A percentile compares a stretch with the other conserved stretches of the same genome.
phyloP scores from a whole-genome alignment of 2,329 filamentous ascomycete species.

The Diaporthe ampelina region DNA sequence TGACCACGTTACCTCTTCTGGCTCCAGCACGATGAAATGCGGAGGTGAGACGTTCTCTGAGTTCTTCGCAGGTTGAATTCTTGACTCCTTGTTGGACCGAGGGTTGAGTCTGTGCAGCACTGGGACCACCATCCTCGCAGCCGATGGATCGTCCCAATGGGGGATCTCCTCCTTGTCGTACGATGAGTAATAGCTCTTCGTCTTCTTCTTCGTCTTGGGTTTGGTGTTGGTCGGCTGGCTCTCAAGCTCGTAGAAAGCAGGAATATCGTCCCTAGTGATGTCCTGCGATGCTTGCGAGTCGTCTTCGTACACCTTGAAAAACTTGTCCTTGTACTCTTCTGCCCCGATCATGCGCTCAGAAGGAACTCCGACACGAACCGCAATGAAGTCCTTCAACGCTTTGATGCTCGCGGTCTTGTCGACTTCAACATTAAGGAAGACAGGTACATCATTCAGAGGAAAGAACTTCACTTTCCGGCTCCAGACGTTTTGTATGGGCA shows the following conservation, averaged over 20 bases:
- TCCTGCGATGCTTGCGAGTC: slow-evolving; percentile 76
- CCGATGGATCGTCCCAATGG: slow-evolving; percentile 70
- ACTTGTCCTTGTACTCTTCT: slow-evolving; percentile 86
- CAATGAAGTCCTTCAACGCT: slow-evolving; percentile 77
- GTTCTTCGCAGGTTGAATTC: slow-evolving; percentile 42
- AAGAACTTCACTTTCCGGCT: slow-evolving; percentile 81
- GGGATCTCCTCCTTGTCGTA: slow-evolving; percentile 59
- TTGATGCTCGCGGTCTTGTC: slow-evolving; percentile 81
- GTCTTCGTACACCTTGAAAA: slow-evolving; percentile 90
- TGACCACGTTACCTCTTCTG: slow-evolving; percentile 72
- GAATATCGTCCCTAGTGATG: slow-evolving; percentile 76
- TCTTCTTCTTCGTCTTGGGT: slow-evolving; percentile 56
- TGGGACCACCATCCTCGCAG: slow-evolving; percentile 78
- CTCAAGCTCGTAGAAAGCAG: slow-evolving; percentile 83
- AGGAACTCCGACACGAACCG: slow-evolving; percentile 76
- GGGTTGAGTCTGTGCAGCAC: slow-evolving; percentile 72
- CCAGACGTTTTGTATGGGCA: slow-evolving; percentile 90
- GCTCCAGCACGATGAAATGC: slow-evolving; percentile 81
- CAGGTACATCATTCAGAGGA: slow-evolving; percentile 78
- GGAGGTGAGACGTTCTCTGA: slow-evolving; percentile 59
- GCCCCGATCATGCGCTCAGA: slow-evolving; percentile 79
- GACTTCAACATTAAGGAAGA: slow-evolving; percentile 82
- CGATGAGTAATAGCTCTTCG: slow-evolving; percentile 61
- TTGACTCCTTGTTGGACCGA: slow-evolving; percentile 26
- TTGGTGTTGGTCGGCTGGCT: slow-evolving; percentile 82